Base-by-base conservation (phyloP, 2,329 filamentous ascomycete species). In the Pestalotiopsis sp. region DNA sequence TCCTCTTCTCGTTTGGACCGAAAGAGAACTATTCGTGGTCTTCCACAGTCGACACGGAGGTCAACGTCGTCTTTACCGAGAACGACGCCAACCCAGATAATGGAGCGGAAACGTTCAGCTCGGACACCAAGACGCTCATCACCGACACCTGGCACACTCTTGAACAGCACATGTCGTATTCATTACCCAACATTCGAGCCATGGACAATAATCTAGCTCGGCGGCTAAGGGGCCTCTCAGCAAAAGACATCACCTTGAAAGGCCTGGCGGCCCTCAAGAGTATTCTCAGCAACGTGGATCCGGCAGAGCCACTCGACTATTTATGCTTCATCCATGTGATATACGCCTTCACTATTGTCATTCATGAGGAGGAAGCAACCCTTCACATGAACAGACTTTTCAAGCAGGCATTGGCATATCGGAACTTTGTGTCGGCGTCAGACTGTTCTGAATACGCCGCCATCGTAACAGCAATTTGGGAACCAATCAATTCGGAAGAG, bases 261-360 rank as follows among this genome's bases (percentile, higher is more conserved):
- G 86, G 85, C 9, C 77, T 88, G 2, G 72, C 79, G 20, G 77
- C 80, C 5, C 76, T 88, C 23, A 79, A 75, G 7, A 75, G 74
- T 12, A 76, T 85, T 4, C 71, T 87, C 0, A 75, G 80, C 25
- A 83, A 82, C 2, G 73, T 73, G n/a, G 75, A 77, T 6, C 75
- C 79, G 0, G 73, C 76, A 3, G 80, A 82, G 1, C 79, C 86
- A 3, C 72, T 84, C 36, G 80, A 85, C 36, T 80, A 82, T 2
- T 73, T 88, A 1, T 88, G 85, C 73, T 84, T 88, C 69, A 74
- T 87, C 39, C 86, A 88, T 67, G 70, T 88, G 23, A 78, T 84
- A 27, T 87, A 87, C 70, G 83, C 85, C 13, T 80, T 88, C 49
- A 86, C 83, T 3, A 71, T 86, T 11, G 79, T 85, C 14, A 73